Base-by-base conservation (phyloP, 2,329 filamentous ascomycete species). In the Paraconiothyrium brasiliense region DNA sequence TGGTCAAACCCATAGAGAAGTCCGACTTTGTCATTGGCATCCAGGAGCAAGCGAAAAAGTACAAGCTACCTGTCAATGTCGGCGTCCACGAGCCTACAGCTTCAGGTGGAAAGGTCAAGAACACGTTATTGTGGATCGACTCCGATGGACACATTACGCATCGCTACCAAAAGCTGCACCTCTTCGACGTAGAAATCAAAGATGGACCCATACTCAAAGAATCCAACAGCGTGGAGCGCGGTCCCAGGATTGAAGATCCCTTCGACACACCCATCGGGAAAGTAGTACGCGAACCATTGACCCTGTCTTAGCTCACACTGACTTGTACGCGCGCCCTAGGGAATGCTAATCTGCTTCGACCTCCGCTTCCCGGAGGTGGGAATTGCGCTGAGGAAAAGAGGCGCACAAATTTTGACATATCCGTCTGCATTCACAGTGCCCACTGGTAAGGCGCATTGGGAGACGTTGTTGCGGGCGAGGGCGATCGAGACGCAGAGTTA, bases 401-500 rank as follows among this genome's bases (percentile, higher is more conserved):
- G 85, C 24, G 92, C 93, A 1, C 89, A 97, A 64, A 82, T 97
- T 57, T 82, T 97, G 54, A 88, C 92, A 0, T 97, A 94, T 74
- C 94, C 94, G 0, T 94, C 92, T 6, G 94, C 94, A 4, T 98
- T 97, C 74, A 97, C 94, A 0, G 85, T 96, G 0, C 88, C 90
- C 0, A 97, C 94, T 0, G 94, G 94, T 0, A 84, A 84, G 59
- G 92, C 92, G 1, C 94, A 97, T 79, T 98, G 94, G 94, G 89
- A 93, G 72, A 83, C 87, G 2, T 81, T 98, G 6, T 82, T 97
- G 14, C 84, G 92, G 32, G 89, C 92, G 3, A 84, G 94, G 50
- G 94, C 94, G 10, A 92, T 97, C 62, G 94, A 97, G 83, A 93
- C 90, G 20, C 92, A 97, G 80, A 88, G 89, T 58, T 98, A 92